phyloP scores from a whole-genome alignment of 1,284 basidiomycete species.

The Vanrija pseudolonga region DNA sequence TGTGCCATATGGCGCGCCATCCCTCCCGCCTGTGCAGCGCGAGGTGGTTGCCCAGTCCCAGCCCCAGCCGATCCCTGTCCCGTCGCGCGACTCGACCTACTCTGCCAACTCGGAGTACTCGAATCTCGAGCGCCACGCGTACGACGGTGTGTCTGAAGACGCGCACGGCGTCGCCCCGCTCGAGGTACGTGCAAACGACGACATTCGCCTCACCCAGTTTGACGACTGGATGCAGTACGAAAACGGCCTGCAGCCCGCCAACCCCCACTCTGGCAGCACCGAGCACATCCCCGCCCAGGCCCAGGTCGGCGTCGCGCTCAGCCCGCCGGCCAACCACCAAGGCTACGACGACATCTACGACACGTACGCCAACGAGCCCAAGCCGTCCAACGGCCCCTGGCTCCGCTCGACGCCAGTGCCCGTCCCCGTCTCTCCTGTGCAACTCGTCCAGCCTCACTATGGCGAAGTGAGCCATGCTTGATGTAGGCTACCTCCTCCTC shows the following conservation, averaged over 20 bases:
- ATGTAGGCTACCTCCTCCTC: too few relatives aligned
- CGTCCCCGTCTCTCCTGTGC: background rate
- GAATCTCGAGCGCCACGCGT: conserved; percentile 1
- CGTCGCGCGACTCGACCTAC: background rate
- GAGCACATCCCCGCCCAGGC: background rate
- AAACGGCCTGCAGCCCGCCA: background rate
- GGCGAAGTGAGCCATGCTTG: too few relatives aligned
- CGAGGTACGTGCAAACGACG: background rate
- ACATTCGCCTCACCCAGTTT: conserved; percentile 4
- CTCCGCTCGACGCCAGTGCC: conserved; percentile 3
- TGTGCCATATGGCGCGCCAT: too few relatives aligned
- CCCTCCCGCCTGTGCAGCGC: background rate
- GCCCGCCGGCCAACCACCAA: background rate
- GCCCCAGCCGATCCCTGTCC: background rate
- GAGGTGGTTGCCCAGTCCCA: background rate
- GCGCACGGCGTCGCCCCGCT: background rate
- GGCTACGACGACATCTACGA: background rate
- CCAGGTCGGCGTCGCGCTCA: background rate
- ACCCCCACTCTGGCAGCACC: background rate
- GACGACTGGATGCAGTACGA: conserved; percentile 14
- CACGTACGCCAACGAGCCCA: conserved; percentile 1
- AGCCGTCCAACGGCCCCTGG: conserved; percentile 3
- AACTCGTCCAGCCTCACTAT: too few relatives aligned
- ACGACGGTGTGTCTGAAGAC: conserved; percentile 1
- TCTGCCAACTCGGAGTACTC: background rate